These are phyloP conservation scores for Heteromeles arbutifolia DNA, from an alignment of 306 rosid genomes.

Conservation along the genomic window DNA sequence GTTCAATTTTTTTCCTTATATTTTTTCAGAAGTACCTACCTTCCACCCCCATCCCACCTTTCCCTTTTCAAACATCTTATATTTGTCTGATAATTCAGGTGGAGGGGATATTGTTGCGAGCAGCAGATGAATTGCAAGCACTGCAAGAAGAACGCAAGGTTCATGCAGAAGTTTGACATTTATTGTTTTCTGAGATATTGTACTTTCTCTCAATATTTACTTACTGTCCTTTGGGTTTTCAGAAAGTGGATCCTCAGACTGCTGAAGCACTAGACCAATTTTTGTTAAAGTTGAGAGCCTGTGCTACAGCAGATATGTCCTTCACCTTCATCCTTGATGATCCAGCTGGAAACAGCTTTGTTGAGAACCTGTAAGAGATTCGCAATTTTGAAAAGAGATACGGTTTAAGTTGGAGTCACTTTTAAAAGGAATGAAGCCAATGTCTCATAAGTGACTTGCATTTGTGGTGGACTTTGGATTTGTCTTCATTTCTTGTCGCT, in stretches of 20 bases:
- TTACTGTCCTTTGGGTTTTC: conserved; percentile 27
- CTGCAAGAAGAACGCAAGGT: conserved; percentile 94
- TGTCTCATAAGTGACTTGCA: neutral
- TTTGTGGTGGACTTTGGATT: conserved; percentile 2
- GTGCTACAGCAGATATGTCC: conserved; percentile 55
- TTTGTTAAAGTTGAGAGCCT: conserved; percentile 66
- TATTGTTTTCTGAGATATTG: neutral
- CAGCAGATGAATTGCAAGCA: conserved; percentile 69
- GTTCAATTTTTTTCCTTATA: neutral
- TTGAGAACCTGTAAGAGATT: conserved; percentile 82
- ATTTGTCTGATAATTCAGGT: conserved; percentile 43
- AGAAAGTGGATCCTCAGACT: conserved; percentile 73
- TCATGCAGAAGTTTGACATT: neutral
- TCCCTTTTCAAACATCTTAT: neutral
- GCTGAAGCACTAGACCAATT: conserved; percentile 88
- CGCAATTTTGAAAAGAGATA: neutral
- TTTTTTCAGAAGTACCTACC: neutral
- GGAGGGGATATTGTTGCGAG: conserved; percentile 84
- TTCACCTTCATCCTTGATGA: conserved; percentile 81
- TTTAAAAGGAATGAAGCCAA: neutral
- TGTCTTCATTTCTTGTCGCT: neutral
- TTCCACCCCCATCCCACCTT: neutral
- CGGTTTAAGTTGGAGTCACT: neutral
- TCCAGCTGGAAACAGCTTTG: conserved; percentile 95
- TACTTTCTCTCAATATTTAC: neutral